Evolutionary conservation across 441 rosid species (phyloP), one percentile per base, ranked within the genome.

Genomic region (Mallotus repandus): DNA sequence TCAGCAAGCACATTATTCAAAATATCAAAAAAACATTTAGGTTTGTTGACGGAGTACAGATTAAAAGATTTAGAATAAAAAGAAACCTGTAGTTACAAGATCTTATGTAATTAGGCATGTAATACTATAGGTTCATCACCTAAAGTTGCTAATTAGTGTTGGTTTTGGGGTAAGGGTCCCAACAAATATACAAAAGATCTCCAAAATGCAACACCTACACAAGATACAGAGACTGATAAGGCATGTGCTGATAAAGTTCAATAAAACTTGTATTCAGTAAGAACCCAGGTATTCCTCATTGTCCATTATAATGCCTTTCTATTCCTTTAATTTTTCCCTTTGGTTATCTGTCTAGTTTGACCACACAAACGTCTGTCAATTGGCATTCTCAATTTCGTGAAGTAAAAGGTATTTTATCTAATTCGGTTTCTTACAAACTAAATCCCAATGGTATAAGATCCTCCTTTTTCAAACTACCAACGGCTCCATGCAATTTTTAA

Each of bases 1-100:
- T 48, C 29, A 56, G 13, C 15, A 57, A 35, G 62, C 53, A 53
- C 6, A 50, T 35, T 70, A 63, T 72, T 45, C 69, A 67, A 57
- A 53, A 9, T 18, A 29, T 11, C 1, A 48, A 29, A 60, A 10
- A 46, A 75, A 69, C 43, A 0, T 7, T 29, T 32, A 52, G 19
- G 53, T 35, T 70, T 32, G 10, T 11, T 16, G 29, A 56, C 45
- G 59, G 2, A 49, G 1, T 1, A 53, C 22, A 43, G 19, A 53
- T 8, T 9, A 16, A 48, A 45, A 46, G 16, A n/a, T 29, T 13
- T 50, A 50, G 18, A 50, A 50, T 50, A 43, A 7, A 32, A 22
- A 60, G 5, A 50, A 22, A 21, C 9, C 25, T 9, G 58, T 21
- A 66, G 1, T 19, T 21, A 22, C 53, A 69, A 38, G 10, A 49